Conservation (phyloP, 805 yeast species). For the Wickerhamiella hasegawae region DNA sequence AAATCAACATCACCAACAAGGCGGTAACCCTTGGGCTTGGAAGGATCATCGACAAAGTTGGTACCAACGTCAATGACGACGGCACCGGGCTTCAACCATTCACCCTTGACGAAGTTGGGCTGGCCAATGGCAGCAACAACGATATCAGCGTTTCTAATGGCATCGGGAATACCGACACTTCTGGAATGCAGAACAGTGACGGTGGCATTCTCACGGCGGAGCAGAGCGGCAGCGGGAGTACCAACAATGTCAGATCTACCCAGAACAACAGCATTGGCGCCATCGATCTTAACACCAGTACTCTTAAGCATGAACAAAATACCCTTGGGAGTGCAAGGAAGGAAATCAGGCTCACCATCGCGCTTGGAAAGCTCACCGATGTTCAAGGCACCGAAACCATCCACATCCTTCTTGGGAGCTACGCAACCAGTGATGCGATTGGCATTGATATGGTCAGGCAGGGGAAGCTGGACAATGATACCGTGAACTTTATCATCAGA, state of each 20-base stretch:
- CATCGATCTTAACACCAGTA: slow-evolving; percentile 51
- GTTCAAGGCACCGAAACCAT: slow-evolving; percentile 81
- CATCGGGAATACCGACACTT: slow-evolving; percentile 42
- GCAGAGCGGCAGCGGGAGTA: slow-evolving; percentile 73
- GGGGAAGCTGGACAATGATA: slow-evolving; percentile 74
- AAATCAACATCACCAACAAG: slow-evolving; percentile 94
- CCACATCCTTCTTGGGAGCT: slow-evolving; percentile 75
- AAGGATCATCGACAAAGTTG: slow-evolving; percentile 64
- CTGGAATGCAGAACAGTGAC: slow-evolving; percentile 77
- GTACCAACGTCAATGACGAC: slow-evolving; percentile 92
- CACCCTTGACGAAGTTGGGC: slow-evolving; percentile 72
- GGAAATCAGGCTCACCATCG: slow-evolving; percentile 66
- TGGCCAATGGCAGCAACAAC: slow-evolving; percentile 86
- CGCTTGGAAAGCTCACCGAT: slow-evolving; percentile 82
- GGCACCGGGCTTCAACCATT: slow-evolving; percentile 72
- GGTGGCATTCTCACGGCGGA: slow-evolving; percentile 63
- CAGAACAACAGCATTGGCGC: slow-evolving; percentile 75
- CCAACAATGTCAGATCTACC: slow-evolving; percentile 97
- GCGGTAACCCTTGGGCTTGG: slow-evolving; percentile 61
- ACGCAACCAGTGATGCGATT: slow-evolving; percentile 67
- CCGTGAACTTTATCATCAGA: slow-evolving; percentile 71
- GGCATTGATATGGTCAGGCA: slow-evolving; percentile 71
- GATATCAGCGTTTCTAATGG: slow-evolving; percentile 60
- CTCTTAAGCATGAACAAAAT: slow-evolving; percentile 63
- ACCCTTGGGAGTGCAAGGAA: slow-evolving; percentile 95